Conservation (phyloP, 495 filamentous ascomycete genomes). For the Daldinia loculata region DNA sequence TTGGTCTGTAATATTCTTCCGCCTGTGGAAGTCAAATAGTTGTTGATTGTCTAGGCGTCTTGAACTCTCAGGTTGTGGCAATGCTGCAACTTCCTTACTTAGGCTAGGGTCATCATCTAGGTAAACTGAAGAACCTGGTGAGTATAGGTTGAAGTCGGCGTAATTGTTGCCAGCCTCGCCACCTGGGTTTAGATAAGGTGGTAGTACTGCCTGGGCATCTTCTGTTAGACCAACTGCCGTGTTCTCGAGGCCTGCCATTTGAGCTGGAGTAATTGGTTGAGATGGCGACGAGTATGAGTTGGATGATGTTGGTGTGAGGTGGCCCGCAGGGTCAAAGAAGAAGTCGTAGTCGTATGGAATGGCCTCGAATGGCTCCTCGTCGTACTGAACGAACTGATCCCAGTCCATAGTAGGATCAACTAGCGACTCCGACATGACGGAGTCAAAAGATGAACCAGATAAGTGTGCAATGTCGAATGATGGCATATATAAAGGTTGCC, state of each 20-base stretch:
- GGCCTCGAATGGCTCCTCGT: constrained; percentile 46
- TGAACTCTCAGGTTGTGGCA: constrained; percentile 10
- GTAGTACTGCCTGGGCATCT: constrained; percentile 38
- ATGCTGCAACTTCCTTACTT: constrained; percentile 37
- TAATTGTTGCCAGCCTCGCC: constrained; percentile 54
- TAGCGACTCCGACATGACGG: constrained; percentile 28
- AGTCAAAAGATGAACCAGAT: constrained; percentile 27
- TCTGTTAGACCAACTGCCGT: constrained; percentile 9
- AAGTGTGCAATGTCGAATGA: constrained; percentile 24
- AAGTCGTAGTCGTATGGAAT: constrained; percentile 50
- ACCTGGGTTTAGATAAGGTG: constrained; percentile 56
- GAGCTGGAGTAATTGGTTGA: constrained; percentile 50
- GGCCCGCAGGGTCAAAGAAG: constrained; percentile 47
- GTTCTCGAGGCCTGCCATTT: constrained; percentile 24
- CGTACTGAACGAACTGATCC: constrained; percentile 53
- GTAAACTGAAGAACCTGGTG: constrained; percentile 52
- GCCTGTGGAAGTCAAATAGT: constrained; percentile 12
- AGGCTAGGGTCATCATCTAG: constrained; percentile 53
- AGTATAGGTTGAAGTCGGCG: constrained; percentile 62
- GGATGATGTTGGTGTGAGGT: constrained; percentile 50
- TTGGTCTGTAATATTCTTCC: neutral
- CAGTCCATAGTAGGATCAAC: constrained; percentile 45
- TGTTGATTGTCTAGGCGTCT: constrained; percentile 6
- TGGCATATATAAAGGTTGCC: constrained; percentile 24
- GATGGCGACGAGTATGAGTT: constrained; percentile 48